A percentile compares a stretch with the other conserved stretches of the same genome.
phyloP scores from a whole-genome alignment of 768 basidiomycete genomes.

The Boletus pseudopeckii region DNA sequence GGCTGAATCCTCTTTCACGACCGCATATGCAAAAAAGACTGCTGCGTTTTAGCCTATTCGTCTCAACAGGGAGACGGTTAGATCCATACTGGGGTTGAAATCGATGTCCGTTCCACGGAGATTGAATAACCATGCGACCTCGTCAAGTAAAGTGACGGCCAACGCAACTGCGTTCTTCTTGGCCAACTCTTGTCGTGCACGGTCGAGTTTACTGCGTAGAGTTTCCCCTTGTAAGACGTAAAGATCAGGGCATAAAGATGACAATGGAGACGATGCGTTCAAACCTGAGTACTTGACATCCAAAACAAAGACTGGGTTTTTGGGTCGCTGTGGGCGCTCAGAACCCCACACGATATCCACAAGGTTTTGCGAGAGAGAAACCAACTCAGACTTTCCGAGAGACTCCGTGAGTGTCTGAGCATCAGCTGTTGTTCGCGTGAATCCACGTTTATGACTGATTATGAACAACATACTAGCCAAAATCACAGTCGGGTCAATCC shows the following conservation, averaged over 20 bases:
- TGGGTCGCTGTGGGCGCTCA: conserved; percentile 65
- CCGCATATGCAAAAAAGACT: conserved; percentile 93
- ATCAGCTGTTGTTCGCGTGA: conserved; percentile 45
- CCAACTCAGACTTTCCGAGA: conserved; percentile 59
- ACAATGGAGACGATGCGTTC: background rate
- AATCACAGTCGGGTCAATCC: conserved; percentile 80
- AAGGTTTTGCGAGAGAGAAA: conserved; percentile 66
- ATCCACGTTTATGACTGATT: conserved; percentile 9
- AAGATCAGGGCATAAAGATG: background rate
- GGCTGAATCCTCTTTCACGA: conserved; percentile 58
- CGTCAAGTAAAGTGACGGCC: conserved; percentile 87
- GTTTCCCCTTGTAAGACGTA: conserved; percentile 46
- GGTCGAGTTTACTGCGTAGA: conserved; percentile 61
- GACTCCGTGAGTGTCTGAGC: conserved; percentile 58
- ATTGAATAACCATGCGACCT: conserved; percentile 93
- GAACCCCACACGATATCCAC: conserved; percentile 76
- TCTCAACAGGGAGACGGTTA: background rate
- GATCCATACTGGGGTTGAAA: conserved; percentile 64
- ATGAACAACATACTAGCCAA: conserved; percentile 47
- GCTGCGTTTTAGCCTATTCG: background rate
- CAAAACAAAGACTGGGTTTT: conserved; percentile 63
- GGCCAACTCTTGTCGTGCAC: conserved; percentile 62
- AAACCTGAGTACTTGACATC: conserved; percentile 72
- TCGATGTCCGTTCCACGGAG: conserved; percentile 89
- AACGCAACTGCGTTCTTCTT: conserved; percentile 55